Percentiles rank a stretch among this genome's conserved stretches.
Evolutionary conservation across 2,329 filamentous ascomycete genomes (phyloP).

Genomic region (Corinectria fuckeliana): DNA sequence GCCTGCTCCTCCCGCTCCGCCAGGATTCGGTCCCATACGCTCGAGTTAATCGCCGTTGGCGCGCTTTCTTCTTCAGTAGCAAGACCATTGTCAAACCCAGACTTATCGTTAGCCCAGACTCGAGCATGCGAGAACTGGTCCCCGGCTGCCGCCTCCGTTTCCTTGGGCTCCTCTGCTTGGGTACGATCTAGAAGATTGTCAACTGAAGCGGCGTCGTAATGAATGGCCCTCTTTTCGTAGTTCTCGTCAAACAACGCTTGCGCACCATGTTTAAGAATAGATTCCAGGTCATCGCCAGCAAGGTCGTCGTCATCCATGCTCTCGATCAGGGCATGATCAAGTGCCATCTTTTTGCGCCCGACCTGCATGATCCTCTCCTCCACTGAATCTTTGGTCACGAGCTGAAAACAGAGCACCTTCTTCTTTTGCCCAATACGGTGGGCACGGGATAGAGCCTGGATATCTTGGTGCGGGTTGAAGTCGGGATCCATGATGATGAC

Average conservation of each 20-base stretch:
- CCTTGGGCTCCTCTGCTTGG: conserved; percentile 74
- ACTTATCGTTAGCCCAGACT: conserved; percentile 88
- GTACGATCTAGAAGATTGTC: conserved; percentile 90
- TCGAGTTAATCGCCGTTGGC: conserved; percentile 63
- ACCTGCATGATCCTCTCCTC: conserved; percentile 98
- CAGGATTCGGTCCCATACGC: conserved; percentile 90
- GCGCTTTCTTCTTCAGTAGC: conserved; percentile 59
- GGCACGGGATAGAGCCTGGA: conserved; percentile 91
- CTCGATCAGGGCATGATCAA: conserved; percentile 95
- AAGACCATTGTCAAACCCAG: conserved; percentile 68
- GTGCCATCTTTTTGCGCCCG: conserved; percentile 92
- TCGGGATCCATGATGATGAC: conserved; percentile 98
- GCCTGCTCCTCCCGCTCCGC: conserved; percentile 82
- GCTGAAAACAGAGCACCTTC: conserved; percentile 93
- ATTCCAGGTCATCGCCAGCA: conserved; percentile 79
- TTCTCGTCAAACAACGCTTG: conserved; percentile 84
- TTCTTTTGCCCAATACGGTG: conserved; percentile 97
- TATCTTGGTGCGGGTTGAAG: conserved; percentile 97
- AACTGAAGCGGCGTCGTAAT: conserved; percentile 82
- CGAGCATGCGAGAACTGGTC: conserved; percentile 90
- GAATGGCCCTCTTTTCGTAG: conserved; percentile 72
- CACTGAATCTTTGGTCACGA: conserved; percentile 86
- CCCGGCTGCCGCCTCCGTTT: conserved; percentile 66
- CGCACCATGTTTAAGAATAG: conserved; percentile 86
- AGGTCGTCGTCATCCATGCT: conserved; percentile 87